Conservation (phyloP, 2,329 filamentous ascomycete species). For the Colletotrichum tropicicola region DNA sequence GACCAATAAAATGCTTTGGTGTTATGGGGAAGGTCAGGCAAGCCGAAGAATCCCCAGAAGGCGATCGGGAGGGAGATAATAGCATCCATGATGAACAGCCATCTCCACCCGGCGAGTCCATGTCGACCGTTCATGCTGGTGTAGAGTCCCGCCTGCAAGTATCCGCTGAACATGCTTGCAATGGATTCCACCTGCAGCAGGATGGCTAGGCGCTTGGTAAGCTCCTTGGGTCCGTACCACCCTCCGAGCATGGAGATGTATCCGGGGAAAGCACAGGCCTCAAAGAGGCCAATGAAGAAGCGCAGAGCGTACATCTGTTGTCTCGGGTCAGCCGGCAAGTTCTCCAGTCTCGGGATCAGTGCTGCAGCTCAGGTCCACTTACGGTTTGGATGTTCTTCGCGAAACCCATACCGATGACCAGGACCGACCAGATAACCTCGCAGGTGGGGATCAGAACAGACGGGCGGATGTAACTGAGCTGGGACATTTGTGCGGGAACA, state of each 20-base stretch:
- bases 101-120: conserved; percentile 46
- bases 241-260: conserved; percentile 48
- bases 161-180: conserved; percentile 65
- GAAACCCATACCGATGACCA: conserved; percentile 27
- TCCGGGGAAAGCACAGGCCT: conserved; percentile 40
- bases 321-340: neutral
- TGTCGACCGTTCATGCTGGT: conserved; percentile 41
- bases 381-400: conserved; percentile 35
- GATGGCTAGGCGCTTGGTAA: conserved; percentile 60
- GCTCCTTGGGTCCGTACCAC: conserved; percentile 48
- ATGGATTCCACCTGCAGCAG: conserved; percentile 59
- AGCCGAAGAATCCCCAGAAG: conserved; percentile 33
- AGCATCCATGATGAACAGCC: conserved; percentile 51
- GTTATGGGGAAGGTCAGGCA: conserved; percentile 33
- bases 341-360: neutral
- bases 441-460: conserved; percentile 37
- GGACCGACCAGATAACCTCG: conserved; percentile 35
- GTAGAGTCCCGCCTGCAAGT: conserved; percentile 63
- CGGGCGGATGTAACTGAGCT: conserved; percentile 37
- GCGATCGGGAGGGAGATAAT: conserved; percentile 35
- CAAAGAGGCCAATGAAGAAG: conserved; percentile 52
- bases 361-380: conserved; percentile 11
- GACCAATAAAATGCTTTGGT: conserved; percentile 30
- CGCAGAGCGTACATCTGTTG: conserved; percentile 50
- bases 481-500: conserved; percentile 36